A percentile compares a stretch with the other conserved stretches of the same genome.
Evolutionary conservation across 1,139 yeast species (phyloP).

Genomic region (Scheffersomyces parashehatae): DNA sequence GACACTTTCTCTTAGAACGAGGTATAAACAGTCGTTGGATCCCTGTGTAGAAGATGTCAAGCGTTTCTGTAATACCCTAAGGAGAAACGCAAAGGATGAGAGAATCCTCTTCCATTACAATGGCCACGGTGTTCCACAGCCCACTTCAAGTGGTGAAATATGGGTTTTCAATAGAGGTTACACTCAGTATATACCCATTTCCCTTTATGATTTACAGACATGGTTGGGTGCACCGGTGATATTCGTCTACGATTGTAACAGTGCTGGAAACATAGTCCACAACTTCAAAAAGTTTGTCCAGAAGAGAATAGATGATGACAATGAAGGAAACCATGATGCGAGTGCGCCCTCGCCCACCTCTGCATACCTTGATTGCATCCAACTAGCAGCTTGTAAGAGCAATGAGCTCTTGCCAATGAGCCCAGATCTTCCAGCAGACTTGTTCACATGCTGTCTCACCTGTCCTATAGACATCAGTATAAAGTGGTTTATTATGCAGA

Average conservation of each 20-base stretch:
- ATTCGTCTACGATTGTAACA: slow-evolving; percentile 91
- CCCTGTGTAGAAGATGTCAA: slow-evolving; percentile 97
- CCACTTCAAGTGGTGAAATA: slow-evolving; percentile 95
- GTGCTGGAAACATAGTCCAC: slow-evolving; percentile 91
- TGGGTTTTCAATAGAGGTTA: slow-evolving; percentile 98
- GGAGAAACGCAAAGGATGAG: slow-evolving; percentile 90
- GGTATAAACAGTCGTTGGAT: slow-evolving; percentile 88
- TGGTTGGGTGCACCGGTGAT: slow-evolving; percentile 99
- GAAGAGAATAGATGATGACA: slow-evolving; percentile 85
- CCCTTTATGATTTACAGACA: slow-evolving; percentile 87
- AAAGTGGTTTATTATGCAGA: slow-evolving; percentile 87
- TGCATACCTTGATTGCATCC: slow-evolving; percentile 84
- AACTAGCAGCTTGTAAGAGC: slow-evolving; percentile 88
- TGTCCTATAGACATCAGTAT: slow-evolving; percentile 95
- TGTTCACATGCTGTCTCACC: slow-evolving; percentile 92
- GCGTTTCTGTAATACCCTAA: slow-evolving; percentile 81
- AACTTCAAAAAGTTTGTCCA: slow-evolving; percentile 90
- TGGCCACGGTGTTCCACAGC: slow-evolving; percentile 99
- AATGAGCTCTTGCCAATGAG: slow-evolving; percentile 88
- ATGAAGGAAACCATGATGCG: slow-evolving; percentile 67
- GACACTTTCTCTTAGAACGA: slow-evolving; percentile 79
- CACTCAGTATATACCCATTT: slow-evolving; percentile 95
- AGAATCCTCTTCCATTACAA: slow-evolving; percentile 91
- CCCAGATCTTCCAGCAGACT: slow-evolving; percentile 94
- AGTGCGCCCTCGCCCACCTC: slow-evolving; percentile 66